Conservation (phyloP, 306 rosid genomes). For the Lathyrus sativus region DNA sequence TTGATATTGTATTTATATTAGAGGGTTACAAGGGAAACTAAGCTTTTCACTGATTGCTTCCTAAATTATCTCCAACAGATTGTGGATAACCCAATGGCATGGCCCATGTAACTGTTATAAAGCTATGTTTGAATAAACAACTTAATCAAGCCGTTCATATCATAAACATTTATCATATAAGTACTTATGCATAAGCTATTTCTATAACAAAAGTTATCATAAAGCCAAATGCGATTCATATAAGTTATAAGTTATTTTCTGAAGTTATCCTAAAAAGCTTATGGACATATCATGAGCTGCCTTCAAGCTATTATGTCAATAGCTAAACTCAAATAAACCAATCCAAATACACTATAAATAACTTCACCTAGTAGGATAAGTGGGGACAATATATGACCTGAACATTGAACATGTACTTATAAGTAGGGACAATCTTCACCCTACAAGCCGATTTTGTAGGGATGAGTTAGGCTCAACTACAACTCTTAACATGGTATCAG, state of each 20-base stretch:
- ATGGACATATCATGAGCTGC: not conserved
- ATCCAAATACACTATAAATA: not conserved
- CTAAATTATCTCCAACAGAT: conserved; percentile 15
- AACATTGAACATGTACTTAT: no score
- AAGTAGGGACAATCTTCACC: no score
- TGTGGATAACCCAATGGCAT: not conserved
- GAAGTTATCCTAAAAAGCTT: not conserved
- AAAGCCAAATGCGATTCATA: no score
- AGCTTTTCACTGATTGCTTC: conserved; percentile 25
- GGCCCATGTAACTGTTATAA: not conserved
- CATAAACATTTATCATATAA: not conserved
- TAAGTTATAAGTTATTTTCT: not conserved
- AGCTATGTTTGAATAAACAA: not conserved
- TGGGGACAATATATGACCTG: no score
- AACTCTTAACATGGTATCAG: no score
- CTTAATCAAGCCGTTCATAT: not conserved
- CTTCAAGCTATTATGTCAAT: not conserved
- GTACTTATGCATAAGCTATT: not conserved
- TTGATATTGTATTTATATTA: no score
- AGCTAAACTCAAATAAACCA: not conserved
- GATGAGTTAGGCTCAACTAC: no score
- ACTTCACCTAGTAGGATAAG: conserved; percentile 8
- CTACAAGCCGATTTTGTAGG: no score
- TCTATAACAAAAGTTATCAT: not conserved
- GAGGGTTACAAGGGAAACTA: no score